These are phyloP conservation scores for Rachicladosporium sp. DNA, from an alignment of 2,329 filamentous ascomycete species.

Conservation along the genomic window DNA sequence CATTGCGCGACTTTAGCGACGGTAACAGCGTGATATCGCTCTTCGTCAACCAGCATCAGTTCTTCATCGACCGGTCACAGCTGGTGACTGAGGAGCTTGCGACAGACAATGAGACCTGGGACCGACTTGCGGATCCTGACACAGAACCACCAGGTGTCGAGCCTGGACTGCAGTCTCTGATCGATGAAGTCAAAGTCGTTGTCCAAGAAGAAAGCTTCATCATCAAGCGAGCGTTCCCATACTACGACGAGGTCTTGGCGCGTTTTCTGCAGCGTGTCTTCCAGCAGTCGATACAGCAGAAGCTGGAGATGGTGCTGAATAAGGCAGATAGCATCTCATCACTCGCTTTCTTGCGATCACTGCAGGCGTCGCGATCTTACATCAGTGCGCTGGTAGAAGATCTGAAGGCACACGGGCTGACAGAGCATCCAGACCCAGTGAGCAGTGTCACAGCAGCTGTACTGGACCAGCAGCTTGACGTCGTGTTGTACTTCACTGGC, in stretches of 20 bases:
- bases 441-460: constrained; percentile 68
- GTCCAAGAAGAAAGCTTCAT: constrained; percentile 96
- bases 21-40: constrained; percentile 88
- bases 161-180: constrained; percentile 75
- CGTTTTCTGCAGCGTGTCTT: constrained; percentile 94
- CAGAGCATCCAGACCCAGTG: constrained; percentile 85
- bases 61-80: constrained; percentile 95
- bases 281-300: constrained; percentile 94
- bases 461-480: constrained; percentile 56
- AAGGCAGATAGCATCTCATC: constrained; percentile 89
- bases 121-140: constrained; percentile 86
- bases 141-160: constrained; percentile 84
- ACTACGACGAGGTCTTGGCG: constrained; percentile 83
- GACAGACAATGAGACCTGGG: constrained; percentile 65
- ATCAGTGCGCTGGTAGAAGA: constrained; percentile 83
- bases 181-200: constrained; percentile 89
- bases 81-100: constrained; percentile 76
- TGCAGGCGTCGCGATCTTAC: constrained; percentile 84
- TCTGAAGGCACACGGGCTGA: constrained; percentile 83
- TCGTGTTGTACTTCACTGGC: constrained; percentile 53
- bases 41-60: constrained; percentile 98
- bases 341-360: constrained; percentile 74
- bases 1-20: constrained; percentile 89
- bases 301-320: constrained; percentile 87
- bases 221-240: constrained; percentile 92